Evolutionary conservation across 192 early-diverging fungal species (phyloP), one percentile per base, ranked within the genome.

Genomic region (Linnemannia hyalina): DNA sequence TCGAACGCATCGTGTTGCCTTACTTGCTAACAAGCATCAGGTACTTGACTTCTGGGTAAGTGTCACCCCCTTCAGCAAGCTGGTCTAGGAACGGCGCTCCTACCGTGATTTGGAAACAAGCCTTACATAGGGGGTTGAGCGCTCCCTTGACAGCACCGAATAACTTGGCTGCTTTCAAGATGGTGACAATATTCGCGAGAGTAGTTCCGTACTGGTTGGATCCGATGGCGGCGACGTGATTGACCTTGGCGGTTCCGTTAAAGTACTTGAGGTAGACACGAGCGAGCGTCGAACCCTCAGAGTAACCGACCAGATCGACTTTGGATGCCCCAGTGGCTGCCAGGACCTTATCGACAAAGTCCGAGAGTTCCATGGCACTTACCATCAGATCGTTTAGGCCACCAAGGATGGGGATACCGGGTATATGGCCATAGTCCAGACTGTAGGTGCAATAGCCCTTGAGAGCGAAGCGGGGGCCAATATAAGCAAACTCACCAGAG

Each of bases 261-360:
- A 26, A n/a, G 71, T 75, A 65, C n/a, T 80, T 80, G 22, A 80
- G 35, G 73, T 80, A 80, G 36, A 42, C 49, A 9, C 78, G 78
- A 41, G 73, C 49, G 29, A 80, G 29, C 22, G 32, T 41, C 42
- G 71, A 72, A 8, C 78, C 78, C 20, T 80, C 71, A 6, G 78
- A 80, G n/a, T 80, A 71, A 29, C 78, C 78, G 5, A 80, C 20
- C 7, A 80, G 57, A 68, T 80, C 78, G 41, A 80, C 73, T 20
- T 80, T 74, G 72, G 54, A 11, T 7, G 78, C 57, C 0, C 72
- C 72, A 1, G 78, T 75, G 0, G 78, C 78, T 6, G 4, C 26
- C 10, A 74, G 36, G 52, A 80, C 73, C 11, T 74, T 38, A 13
- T 75, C 78, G 20, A 80, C 32, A 47, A 57, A 80, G 2, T 46